Percentiles rank a stretch among this genome's conserved stretches.
Evolutionary conservation across 23 red algal species (phyloP).

Genomic region (Gracilariopsis chorda): DNA sequence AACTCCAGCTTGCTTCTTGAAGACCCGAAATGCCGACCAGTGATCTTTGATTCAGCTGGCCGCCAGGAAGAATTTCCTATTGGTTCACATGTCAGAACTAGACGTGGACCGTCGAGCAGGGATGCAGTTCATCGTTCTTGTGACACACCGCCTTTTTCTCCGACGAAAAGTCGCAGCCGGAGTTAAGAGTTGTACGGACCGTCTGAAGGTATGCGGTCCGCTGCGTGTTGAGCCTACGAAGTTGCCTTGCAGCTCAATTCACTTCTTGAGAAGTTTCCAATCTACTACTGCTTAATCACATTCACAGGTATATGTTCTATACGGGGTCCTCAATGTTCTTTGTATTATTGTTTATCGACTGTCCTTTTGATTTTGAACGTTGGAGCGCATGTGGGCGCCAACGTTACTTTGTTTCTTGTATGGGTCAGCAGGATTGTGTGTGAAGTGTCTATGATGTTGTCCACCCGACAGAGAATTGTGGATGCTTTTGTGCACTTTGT

Average conservation of each 20-base stretch:
- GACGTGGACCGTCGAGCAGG: constrained; percentile 74
- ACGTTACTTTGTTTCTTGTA: too few species aligned
- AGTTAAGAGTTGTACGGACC: too few species aligned
- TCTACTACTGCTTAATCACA: constrained; percentile 1
- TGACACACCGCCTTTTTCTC: constrained; percentile 42
- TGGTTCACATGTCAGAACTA: constrained; percentile 84
- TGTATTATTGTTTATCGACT: neutral
- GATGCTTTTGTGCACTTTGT: neutral
- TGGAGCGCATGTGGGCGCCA: too few species aligned
- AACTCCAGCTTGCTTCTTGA: constrained; percentile 88
- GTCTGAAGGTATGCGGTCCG: too few species aligned
- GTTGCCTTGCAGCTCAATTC: too few species aligned
- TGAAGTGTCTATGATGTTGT: too few species aligned
- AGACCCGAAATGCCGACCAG: constrained; percentile 88
- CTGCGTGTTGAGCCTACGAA: too few species aligned
- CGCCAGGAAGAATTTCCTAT: constrained; percentile 85
- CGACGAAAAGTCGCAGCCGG: constrained; percentile 29
- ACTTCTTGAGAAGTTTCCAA: neutral
- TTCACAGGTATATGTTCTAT: neutral
- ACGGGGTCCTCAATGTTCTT: neutral
- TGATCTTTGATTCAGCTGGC: constrained; percentile 75
- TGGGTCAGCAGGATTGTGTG: too few species aligned
- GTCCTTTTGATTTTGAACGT: neutral
- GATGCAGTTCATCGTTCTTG: constrained; percentile 43
- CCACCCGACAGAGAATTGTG: neutral